A percentile compares a stretch with the other conserved stretches of the same genome.
These are phyloP conservation scores for Erucastrum elatum DNA, from an alignment of 345 rosid genomes.

Conservation along the genomic window DNA sequence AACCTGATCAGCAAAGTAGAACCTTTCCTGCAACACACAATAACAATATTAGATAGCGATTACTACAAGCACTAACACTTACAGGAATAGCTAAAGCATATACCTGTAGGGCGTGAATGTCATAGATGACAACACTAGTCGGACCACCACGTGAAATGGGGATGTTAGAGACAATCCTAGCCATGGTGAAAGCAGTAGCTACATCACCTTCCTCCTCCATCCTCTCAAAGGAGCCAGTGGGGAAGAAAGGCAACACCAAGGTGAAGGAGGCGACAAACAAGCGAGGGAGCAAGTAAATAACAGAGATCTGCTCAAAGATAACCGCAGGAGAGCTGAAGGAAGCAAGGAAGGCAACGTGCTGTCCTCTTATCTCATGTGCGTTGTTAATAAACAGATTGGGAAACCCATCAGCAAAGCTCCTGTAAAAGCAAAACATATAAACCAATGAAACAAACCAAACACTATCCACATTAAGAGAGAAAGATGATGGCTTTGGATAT, in stretches of 20 bases:
- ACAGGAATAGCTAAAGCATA: too few relatives aligned
- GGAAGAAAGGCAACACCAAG: constrained; percentile 91
- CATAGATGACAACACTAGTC: constrained; percentile 90
- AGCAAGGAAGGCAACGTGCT: constrained; percentile 93
- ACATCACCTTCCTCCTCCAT: constrained; percentile 99
- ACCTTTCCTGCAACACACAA: constrained; percentile 68
- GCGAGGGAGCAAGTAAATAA: constrained; percentile 89
- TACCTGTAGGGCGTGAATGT: constrained; percentile 95
- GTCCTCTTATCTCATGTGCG: constrained; percentile 89
- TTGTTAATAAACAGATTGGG: constrained; percentile 91
- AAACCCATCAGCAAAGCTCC: constrained; percentile 96
- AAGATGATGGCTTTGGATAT: background rate
- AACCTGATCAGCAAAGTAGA: constrained; percentile 93
- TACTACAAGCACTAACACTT: background rate
- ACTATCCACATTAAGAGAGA: background rate
- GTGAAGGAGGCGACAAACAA: constrained; percentile 92
- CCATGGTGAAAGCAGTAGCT: constrained; percentile 98
- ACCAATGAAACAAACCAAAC: constrained; percentile 2
- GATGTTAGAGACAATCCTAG: constrained; percentile 88
- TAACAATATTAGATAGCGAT: background rate
- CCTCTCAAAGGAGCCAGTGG: constrained; percentile 96
- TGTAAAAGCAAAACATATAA: constrained; percentile 31
- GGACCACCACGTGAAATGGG: constrained; percentile 99
- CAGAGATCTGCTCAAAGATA: constrained; percentile 94
- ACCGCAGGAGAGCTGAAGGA: constrained; percentile 91